phyloP scores from a whole-genome alignment of 1,139 yeast species.

The Candida tunisiensis region DNA sequence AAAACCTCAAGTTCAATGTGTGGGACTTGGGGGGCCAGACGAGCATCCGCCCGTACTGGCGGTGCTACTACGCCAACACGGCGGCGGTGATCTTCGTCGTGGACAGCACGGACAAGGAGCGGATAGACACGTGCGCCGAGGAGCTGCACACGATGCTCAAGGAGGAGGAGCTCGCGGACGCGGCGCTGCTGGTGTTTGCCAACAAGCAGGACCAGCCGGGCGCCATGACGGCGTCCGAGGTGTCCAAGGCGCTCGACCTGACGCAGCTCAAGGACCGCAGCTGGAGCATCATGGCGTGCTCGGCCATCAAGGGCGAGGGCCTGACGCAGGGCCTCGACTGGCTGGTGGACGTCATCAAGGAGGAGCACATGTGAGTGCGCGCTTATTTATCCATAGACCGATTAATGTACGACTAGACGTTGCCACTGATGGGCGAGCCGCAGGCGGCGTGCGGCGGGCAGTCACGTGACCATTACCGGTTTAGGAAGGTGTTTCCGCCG shows the following conservation, averaged over 20 bases:
- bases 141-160: slow-evolving; percentile 83
- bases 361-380: slow-evolving; percentile 33
- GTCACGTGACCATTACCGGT: too few species aligned
- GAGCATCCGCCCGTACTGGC: slow-evolving; percentile 93
- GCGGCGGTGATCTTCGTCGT: slow-evolving; percentile 95
- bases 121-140: slow-evolving; percentile 73
- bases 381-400: too few species aligned
- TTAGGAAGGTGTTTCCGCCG: too few species aligned
- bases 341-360: slow-evolving; percentile 92
- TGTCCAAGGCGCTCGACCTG: slow-evolving; percentile 68
- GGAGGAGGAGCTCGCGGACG: slow-evolving; percentile 82
- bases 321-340: slow-evolving; percentile 92
- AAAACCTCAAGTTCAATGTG: slow-evolving; percentile 75
- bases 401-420: too few species aligned
- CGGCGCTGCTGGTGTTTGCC: slow-evolving; percentile 88
- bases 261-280: slow-evolving; percentile 88
- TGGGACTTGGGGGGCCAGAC: slow-evolving; percentile 98
- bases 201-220: slow-evolving; percentile 96
- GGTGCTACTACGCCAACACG: slow-evolving; percentile 91
- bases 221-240: slow-evolving; percentile 89
- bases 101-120: slow-evolving; percentile 90
- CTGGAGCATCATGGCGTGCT: slow-evolving; percentile 95
- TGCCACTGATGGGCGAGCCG: too few species aligned
- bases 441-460: too few species aligned
- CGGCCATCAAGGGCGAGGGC: slow-evolving; percentile 95